Percentiles rank a stretch among this genome's conserved stretches.
These are phyloP conservation scores for Fagopyrum homotropicum DNA, from an alignment of 148 eudicot genomes.

Conservation along the genomic window DNA sequence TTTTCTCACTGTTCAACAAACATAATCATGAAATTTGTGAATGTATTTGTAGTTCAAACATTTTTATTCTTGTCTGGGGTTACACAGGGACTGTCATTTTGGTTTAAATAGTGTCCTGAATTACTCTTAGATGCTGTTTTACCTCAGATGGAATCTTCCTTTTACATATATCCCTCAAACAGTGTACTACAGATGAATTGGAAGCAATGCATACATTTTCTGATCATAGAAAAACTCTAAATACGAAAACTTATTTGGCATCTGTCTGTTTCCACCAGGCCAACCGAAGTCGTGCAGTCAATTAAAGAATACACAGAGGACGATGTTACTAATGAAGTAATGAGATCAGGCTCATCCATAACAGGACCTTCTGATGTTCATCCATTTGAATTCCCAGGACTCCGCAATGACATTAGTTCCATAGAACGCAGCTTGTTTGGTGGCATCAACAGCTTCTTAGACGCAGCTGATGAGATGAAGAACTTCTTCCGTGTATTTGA, in stretches of 20 bases:
- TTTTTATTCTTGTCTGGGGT: neutral
- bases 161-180: neutral
- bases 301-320: conserved; percentile 87
- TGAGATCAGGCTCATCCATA: conserved; percentile 35
- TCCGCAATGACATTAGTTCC: conserved; percentile 64
- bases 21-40: neutral
- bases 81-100: too few species aligned
- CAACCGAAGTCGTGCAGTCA: conserved; percentile 72
- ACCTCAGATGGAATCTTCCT: neutral
- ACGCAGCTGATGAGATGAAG: conserved; percentile 72
- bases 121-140: too few species aligned
- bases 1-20: neutral
- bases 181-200: neutral
- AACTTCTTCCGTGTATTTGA: conserved; percentile 43
- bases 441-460: conserved; percentile 51
- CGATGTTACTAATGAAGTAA: conserved; percentile 44
- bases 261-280: conserved; percentile 31
- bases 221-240: neutral
- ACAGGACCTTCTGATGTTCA: conserved; percentile 25
- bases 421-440: conserved; percentile 57
- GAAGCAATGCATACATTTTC: neutral
- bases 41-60: neutral
- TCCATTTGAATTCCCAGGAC: conserved; percentile 62
- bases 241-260: neutral
- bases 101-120: too few species aligned